Conservation (phyloP, 140 eudicot species). For the Ambrosia hybrid region DNA sequence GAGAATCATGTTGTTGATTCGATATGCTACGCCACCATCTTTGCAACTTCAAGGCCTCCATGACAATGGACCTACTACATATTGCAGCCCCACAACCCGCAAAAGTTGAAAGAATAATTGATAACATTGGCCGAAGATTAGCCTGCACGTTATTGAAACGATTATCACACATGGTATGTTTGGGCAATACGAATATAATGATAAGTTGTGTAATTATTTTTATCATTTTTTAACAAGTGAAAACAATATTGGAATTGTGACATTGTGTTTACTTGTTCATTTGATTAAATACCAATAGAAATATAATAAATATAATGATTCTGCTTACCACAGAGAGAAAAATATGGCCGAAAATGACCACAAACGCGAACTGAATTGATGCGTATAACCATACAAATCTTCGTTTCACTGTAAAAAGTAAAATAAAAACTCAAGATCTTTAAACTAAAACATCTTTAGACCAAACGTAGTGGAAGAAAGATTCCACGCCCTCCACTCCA, state of each 20-base stretch:
- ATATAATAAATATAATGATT: background rate
- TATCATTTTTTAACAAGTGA: background rate
- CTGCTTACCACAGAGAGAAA: slow-evolving; percentile 70
- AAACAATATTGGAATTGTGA: background rate
- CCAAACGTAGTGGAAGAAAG: no score
- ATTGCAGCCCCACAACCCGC: slow-evolving; percentile 81
- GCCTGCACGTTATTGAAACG: slow-evolving; percentile 35
- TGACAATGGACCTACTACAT: slow-evolving; percentile 56
- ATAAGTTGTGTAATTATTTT: background rate
- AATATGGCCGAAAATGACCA: slow-evolving; percentile 77
- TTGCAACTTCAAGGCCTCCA: slow-evolving; percentile 64
- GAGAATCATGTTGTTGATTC: slow-evolving; percentile 21
- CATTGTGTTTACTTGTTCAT: background rate
- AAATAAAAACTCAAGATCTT: background rate
- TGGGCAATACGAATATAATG: background rate
- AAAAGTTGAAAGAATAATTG: slow-evolving; percentile 68
- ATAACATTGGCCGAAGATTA: slow-evolving; percentile 51
- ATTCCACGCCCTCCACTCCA: no score
- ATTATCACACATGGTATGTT: background rate
- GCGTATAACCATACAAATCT: slow-evolving; percentile 93
- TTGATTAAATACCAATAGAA: background rate
- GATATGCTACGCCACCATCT: slow-evolving; percentile 33
- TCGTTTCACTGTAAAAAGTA: slow-evolving; percentile 52
- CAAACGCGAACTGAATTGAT: slow-evolving; percentile 76
- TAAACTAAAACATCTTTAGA: background rate